Evolutionary conservation across 2,329 filamentous ascomycete genomes (phyloP), one percentile per base, ranked within the genome.

Genomic region (Chrysosporium keratinophilum): DNA sequence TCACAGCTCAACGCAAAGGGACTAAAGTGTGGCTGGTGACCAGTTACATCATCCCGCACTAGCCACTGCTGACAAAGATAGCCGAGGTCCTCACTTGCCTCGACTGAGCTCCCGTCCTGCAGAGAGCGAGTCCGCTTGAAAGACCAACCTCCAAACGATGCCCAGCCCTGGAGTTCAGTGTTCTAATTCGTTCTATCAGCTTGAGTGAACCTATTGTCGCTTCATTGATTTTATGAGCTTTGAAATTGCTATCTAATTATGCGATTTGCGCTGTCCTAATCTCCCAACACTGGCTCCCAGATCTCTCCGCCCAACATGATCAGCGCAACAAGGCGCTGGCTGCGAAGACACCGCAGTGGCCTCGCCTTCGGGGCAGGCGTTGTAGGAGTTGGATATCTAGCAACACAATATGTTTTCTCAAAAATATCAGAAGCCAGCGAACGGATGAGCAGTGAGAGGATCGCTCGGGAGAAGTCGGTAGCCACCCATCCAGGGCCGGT

Each of bases 361-460:
- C 80, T 98, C 67, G 87, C 89, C 67, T 80, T 98, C 66, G 89
- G 90, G 60, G 82, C 87, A 56, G 89, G 90, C 60, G 80, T 97
- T 61, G 74, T 96, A 60, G 90, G 91, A 61, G 88, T 86, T 51
- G 89, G 89, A 61, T 98, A 98, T 72, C 74, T 96, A 57, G 90
- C 87, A 54, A 88, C 88, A 39, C 89, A 95, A 71, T 98, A 96
- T 83, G 82, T 95, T 61, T 71, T 96, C 65, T 81, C 80, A 64
- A 97, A 95, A 78, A 84, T 97, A 65, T 85, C 85, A 60, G 90
- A 97, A 71, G 89, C 91, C 63, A 83, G 90, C 61, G 89, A 96
- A 78, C 89, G 91, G 69, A 94, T 96, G 87, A 90, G 86, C 71
- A 91, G 88, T 70, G 93, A 97, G 66, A 84, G 89, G 64, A 94